These are phyloP conservation scores for Globisporangium uncinulatum DNA, from an alignment of 352 stramenopile species.

Conservation along the genomic window DNA sequence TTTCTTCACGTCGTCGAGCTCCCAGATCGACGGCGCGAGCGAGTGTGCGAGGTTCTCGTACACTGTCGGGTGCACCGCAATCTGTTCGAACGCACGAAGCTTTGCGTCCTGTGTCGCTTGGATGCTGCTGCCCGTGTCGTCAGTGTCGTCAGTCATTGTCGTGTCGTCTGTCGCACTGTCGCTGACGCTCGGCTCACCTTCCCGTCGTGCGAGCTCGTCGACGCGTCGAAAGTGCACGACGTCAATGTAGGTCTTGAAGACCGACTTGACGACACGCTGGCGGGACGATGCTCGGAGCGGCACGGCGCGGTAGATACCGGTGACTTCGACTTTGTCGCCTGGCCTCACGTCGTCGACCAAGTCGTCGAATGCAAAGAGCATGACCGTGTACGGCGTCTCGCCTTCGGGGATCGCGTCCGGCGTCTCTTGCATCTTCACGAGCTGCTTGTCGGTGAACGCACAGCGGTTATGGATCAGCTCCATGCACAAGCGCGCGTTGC, in stretches of 20 bases:
- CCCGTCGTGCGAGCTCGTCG: conserved; percentile 62
- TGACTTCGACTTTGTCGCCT: conserved; percentile 96
- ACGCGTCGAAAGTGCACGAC: conserved; percentile 97
- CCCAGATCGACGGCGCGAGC: conserved; percentile 85
- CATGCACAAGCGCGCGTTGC: conserved; percentile 90
- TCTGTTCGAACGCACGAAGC: conserved; percentile 62
- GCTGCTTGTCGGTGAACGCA: conserved; percentile 98
- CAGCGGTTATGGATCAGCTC: conserved; percentile 97
- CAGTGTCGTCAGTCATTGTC: conserved; percentile 5
- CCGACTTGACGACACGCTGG: conserved; percentile 92
- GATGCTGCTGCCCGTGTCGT: conserved; percentile 30
- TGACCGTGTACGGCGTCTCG: conserved; percentile 97
- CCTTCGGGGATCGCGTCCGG: conserved; percentile 97
- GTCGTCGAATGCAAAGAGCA: conserved; percentile 98
- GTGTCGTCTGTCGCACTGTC: conserved; percentile 9
- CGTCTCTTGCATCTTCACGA: conserved; percentile 98
- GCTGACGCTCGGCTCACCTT: conserved; percentile 8
- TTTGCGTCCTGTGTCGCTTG: conserved; percentile 51
- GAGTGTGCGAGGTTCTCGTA: conserved; percentile 83
- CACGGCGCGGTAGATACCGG: conserved; percentile 96
- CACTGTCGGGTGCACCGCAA: conserved; percentile 71
- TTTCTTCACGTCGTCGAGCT: conserved; percentile 99
- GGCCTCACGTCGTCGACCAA: conserved; percentile 96
- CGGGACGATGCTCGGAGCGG: conserved; percentile 92
- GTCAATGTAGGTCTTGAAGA: conserved; percentile 99